Evolutionary conservation across 2,329 filamentous ascomycete species (phyloP).

Genomic region (Colletotrichum noveboracense): DNA sequence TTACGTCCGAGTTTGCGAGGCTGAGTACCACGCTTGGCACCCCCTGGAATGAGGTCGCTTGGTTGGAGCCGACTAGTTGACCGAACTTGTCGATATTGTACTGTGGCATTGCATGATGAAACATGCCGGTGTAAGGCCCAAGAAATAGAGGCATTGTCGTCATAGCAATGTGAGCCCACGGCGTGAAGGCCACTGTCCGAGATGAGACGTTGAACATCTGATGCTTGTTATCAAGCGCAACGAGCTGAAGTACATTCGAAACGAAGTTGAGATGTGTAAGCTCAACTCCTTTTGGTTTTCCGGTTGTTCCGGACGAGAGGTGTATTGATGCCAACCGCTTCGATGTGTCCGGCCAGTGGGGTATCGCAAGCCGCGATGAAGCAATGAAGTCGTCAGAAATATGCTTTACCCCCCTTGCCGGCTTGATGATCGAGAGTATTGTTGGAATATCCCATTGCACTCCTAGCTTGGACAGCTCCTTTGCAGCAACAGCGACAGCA

Average conservation of each 20-base stretch:
- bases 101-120: slow-evolving; percentile 47
- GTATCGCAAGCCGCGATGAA: slow-evolving; percentile 34
- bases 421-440: slow-evolving; percentile 38
- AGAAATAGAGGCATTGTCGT: slow-evolving; percentile 49
- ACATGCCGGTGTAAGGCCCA: slow-evolving; percentile 46
- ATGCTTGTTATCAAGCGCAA: slow-evolving; percentile 34
- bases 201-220: slow-evolving; percentile 36
- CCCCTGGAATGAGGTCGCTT: slow-evolving; percentile 43
- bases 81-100: slow-evolving; percentile 40
- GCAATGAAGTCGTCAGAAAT: slow-evolving; percentile 38
- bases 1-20: slow-evolving; percentile 40
- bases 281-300: slow-evolving; percentile 90
- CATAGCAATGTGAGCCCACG: slow-evolving; percentile 49
- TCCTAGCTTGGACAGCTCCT: slow-evolving; percentile 27
- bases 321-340: slow-evolving; percentile 43
- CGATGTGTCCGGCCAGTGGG: slow-evolving; percentile 38
- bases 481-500: slow-evolving; percentile 35
- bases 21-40: slow-evolving; percentile 42
- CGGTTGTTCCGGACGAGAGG: slow-evolving; percentile 73
- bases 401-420: slow-evolving; percentile 28
- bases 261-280: slow-evolving; percentile 84
- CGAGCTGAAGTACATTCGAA: slow-evolving; percentile 61
- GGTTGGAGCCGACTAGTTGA: slow-evolving; percentile 36
- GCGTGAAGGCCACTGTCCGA: slow-evolving; percentile 45
- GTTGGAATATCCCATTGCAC: slow-evolving; percentile 37